Base-by-base conservation (phyloP, 2,329 filamentous ascomycete genomes). In the Pseudomassariella vexata region DNA sequence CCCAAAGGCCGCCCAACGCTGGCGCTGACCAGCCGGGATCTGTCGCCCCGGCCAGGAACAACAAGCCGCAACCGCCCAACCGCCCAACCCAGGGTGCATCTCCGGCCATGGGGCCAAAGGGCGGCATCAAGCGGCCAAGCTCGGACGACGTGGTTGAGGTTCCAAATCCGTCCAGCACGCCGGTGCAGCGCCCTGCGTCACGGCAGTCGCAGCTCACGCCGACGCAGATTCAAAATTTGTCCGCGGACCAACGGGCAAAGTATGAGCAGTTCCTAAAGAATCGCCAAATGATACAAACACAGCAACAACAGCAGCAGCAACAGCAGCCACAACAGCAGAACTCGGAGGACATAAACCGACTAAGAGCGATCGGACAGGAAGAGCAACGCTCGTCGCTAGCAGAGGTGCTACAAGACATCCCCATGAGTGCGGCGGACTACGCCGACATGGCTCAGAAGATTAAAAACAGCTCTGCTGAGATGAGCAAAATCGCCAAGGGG, bases 101-200 rank as follows among this genome's bases (percentile, higher is more conserved):
- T 5, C 55, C 63, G 7, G 58, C 58, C 2, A 39, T 59, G 5
- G 52, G 53, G 7, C 49, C 54, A 17, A 73, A 68, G 49, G 66
- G 56, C 20, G 40, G 41, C 28, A 56, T 72, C 25, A 76, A 76
- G 55, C 66, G 72, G 1, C 56, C 68, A 4, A 69, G 56, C 31
- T 53, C 59, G 4, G 70, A 74, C 16, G 70, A 73, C 28, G 38
- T 45, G 17, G 41, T 47, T 7, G 53, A 56, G 31, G 43, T 43
- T 15, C 36, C 44, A 5, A 47, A 45, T 26, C 32, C 44, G 3
- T 38, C 49, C 9, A 37, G 24, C 14, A 40, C 38, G 5, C 38
- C 49, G 6, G 28, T 40, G 5, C 52, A 55, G 28, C 52, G 55
- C 24, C 45, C 53, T 5, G 32, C 35, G 6, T 49, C 52, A 12